phyloP scores from a whole-genome alignment of 306 rosid genomes.

The Rosa persica region DNA sequence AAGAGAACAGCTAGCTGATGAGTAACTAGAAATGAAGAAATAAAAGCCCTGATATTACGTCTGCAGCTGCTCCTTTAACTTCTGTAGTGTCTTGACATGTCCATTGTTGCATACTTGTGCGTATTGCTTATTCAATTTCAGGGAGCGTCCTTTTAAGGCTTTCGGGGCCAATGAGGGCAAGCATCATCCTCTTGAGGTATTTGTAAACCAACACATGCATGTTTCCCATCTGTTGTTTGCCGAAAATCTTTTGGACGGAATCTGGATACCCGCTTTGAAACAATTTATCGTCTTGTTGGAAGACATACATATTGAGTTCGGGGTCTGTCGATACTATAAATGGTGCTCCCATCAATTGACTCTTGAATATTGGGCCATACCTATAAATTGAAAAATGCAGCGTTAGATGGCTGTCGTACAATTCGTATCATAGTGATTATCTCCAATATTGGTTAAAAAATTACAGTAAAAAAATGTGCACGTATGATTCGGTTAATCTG shows the following conservation, averaged over 20 bases:
- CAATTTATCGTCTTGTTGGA: slow-evolving; percentile 80
- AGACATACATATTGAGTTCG: slow-evolving; percentile 70
- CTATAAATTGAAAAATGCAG: slow-evolving; percentile 34
- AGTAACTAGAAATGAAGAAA: background rate
- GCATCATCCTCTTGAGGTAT: slow-evolving; percentile 79
- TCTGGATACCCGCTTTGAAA: slow-evolving; percentile 97
- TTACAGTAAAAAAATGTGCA: too few species aligned
- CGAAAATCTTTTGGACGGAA: slow-evolving; percentile 83
- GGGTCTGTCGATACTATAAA: slow-evolving; percentile 86
- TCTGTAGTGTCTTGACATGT: slow-evolving; percentile 53
- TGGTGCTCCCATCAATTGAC: slow-evolving; percentile 81
- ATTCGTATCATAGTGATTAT: too few species aligned
- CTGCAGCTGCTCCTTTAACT: slow-evolving; percentile 60
- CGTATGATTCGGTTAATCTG: too few species aligned
- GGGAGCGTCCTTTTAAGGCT: slow-evolving; percentile 75
- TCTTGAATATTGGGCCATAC: slow-evolving; percentile 84
- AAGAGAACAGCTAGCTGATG: too few species aligned
- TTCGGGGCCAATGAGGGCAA: slow-evolving; percentile 83
- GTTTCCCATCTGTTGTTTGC: slow-evolving; percentile 79
- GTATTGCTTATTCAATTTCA: slow-evolving; percentile 66
- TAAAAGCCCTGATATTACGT: slow-evolving; percentile 16
- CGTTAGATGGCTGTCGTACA: too few species aligned
- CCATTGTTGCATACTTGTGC: slow-evolving; percentile 52
- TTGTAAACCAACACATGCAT: slow-evolving; percentile 85
- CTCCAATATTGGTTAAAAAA: too few species aligned